These are phyloP conservation scores for Chernovozyma aurita DNA, from an alignment of 1,139 yeast genomes.

Conservation along the genomic window DNA sequence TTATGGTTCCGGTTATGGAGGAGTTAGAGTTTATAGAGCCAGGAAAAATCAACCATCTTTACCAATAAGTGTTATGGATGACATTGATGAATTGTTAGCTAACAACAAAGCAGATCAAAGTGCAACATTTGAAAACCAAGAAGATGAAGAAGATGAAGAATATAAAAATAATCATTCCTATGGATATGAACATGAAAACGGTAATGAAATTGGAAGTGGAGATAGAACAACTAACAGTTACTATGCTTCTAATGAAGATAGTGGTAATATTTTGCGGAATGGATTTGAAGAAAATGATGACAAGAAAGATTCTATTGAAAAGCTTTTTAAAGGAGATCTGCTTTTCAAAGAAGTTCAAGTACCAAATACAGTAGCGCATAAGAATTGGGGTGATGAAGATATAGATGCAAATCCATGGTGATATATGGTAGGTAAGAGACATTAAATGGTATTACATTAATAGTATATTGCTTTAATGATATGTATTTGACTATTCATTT, in stretches of 20 bases:
- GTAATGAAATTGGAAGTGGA: conserved; percentile 1
- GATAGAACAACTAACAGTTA: background rate
- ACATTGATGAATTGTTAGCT: conserved; percentile 51
- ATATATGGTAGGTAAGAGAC: background rate
- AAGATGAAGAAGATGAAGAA: conserved; percentile 14
- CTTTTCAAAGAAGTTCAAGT: conserved; percentile 46
- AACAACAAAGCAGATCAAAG: conserved; percentile 28
- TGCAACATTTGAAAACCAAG: conserved; percentile 36
- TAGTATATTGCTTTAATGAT: too few species aligned
- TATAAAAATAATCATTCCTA: too few species aligned
- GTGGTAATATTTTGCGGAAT: background rate
- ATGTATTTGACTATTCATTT: too few species aligned
- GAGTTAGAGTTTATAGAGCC: conserved; percentile 41
- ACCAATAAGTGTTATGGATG: conserved; percentile 57
- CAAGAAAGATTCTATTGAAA: conserved; percentile 2
- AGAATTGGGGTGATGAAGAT: conserved; percentile 42
- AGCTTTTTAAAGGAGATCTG: conserved; percentile 40
- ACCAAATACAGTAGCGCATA: conserved; percentile 51
- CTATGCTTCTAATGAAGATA: background rate
- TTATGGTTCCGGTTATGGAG: conserved; percentile 62
- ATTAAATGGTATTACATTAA: too few species aligned
- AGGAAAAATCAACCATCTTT: conserved; percentile 58
- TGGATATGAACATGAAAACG: conserved; percentile 8
- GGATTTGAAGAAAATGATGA: background rate
- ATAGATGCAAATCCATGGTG: conserved; percentile 46